Base-by-base conservation (phyloP, 169 alveolate species). In the Cryptosporidium felis region DNA sequence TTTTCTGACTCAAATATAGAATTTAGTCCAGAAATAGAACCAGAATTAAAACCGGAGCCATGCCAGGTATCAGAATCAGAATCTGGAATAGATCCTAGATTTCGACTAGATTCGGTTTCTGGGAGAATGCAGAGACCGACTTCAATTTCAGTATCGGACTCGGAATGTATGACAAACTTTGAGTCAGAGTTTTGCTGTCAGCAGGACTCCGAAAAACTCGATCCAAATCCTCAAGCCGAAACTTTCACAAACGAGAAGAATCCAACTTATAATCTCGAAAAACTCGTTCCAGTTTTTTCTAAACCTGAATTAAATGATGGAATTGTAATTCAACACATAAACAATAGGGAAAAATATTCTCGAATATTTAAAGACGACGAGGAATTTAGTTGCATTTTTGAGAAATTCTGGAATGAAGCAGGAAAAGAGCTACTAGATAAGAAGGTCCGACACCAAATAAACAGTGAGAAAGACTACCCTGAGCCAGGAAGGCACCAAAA, bases 131-230 rank as follows among this genome's bases (percentile, higher is more conserved):
- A 41, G 63, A 60, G 32, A 38, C 32, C 42, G n/a, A 10, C n/a
- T 2, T 5, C 41, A 0, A 32, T 26, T 36, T 1, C 8, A 16
- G 30, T 10, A 12, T 18, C 21, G 46, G 56, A 1, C 45, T 32
- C 6, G 3, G 21, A 26, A 53, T 38, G 5, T 2, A 1, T 9
- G 38, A 14, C 5, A 81, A 67, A 82, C 66, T 81, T 2, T 82
- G 74, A 34, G 66, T 67, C 81, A 67, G 74, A 28, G 60, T 67
- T 8, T 81, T 82, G 21, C 74, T 67, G 32, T 59, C 89, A 18
- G 74, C 66, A 36, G 74, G 74, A 14, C 23, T 49, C 60, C 58
- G 89, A n/a, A 74, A 62, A 5, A 32, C 74, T 0, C 53, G 89
- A 28, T 42, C 18, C 21, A 26, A 36, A 8, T 81, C 85, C 44